These are phyloP conservation scores for Paraphaeosphaeria sporulosa DNA, from an alignment of 2,329 filamentous ascomycete genomes.

Conservation along the genomic window DNA sequence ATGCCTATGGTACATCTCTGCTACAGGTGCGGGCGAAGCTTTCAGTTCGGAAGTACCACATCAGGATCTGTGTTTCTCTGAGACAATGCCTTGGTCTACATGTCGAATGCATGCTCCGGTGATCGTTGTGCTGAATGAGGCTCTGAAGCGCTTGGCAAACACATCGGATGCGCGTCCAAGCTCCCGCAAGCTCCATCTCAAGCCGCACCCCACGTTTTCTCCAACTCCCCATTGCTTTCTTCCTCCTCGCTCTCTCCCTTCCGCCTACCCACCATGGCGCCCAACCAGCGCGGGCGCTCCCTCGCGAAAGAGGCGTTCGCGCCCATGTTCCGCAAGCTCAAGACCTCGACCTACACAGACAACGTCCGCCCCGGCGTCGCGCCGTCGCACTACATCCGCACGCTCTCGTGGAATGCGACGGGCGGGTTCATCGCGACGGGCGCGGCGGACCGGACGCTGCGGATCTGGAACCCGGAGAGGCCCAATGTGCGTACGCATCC, in stretches of 20 bases:
- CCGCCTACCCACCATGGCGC: conserved; percentile 34
- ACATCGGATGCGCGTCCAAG: not conserved
- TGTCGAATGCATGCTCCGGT: too few relatives aligned
- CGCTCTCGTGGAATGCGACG: conserved; percentile 87
- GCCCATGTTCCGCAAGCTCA: conserved; percentile 69
- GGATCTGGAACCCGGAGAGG: conserved; percentile 84
- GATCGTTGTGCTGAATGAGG: too few relatives aligned
- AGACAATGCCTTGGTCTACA: too few relatives aligned
- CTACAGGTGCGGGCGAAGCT: too few relatives aligned
- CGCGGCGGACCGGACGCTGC: conserved; percentile 71
- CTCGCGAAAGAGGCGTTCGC: conserved; percentile 76
- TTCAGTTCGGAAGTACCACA: too few relatives aligned
- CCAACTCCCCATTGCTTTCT: not conserved
- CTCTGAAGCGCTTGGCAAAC: not conserved
- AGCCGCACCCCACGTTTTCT: not conserved
- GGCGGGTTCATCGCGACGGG: conserved; percentile 87
- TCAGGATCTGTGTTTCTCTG: too few relatives aligned
- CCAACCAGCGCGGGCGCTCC: conserved; percentile 59
- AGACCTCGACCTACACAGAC: conserved; percentile 72
- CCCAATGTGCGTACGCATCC: conserved; percentile 57
- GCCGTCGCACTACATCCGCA: conserved; percentile 62
- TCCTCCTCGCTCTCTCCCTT: not conserved
- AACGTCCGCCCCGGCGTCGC: conserved; percentile 43
- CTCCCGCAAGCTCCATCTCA: not conserved
- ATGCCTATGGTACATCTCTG: too few relatives aligned